Percentiles rank a stretch among this genome's conserved stretches.
phyloP scores from a whole-genome alignment of 2,329 filamentous ascomycete genomes.

The Cladosporium velox region DNA sequence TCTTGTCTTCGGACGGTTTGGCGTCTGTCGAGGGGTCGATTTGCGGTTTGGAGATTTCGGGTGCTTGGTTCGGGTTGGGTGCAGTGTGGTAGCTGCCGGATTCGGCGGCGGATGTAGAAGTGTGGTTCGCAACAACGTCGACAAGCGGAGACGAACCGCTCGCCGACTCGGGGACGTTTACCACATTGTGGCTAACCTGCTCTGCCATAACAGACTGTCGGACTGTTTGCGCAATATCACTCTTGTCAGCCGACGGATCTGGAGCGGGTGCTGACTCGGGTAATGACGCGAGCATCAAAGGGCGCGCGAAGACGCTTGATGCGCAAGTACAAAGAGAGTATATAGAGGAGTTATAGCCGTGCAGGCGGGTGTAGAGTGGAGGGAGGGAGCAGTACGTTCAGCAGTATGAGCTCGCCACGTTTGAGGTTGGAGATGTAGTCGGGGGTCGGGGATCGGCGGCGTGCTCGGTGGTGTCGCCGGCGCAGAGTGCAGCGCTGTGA shows the following conservation, averaged over 20 bases:
- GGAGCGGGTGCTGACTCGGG: constrained; percentile 15
- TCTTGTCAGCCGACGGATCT: constrained; percentile 17
- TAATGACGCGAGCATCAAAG: constrained; percentile 16
- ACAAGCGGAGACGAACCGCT: constrained; percentile 61
- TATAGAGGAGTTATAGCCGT: background rate
- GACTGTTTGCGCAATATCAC: constrained; percentile 27
- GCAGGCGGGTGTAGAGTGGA: background rate
- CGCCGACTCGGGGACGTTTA: constrained; percentile 70
- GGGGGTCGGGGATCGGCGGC: constrained; percentile 20
- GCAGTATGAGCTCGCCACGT: constrained; percentile 21
- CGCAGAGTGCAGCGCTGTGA: constrained; percentile 8
- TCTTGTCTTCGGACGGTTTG: constrained; percentile 13
- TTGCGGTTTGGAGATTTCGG: constrained; percentile 26
- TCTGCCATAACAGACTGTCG: constrained; percentile 67
- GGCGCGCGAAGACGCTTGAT: background rate
- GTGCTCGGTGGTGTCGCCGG: constrained; percentile 13
- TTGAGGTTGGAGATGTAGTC: constrained; percentile 13
- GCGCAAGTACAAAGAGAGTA: background rate
- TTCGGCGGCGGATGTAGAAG: constrained; percentile 59
- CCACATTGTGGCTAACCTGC: constrained; percentile 69
- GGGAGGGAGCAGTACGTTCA: constrained; percentile 13
- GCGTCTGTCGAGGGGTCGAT: constrained; percentile 21
- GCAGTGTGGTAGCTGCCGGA: constrained; percentile 51
- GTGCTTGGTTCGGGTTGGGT: constrained; percentile 28
- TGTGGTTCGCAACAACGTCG: constrained; percentile 62